A percentile compares a stretch with the other conserved stretches of the same genome.
phyloP scores from a whole-genome alignment of 1,284 basidiomycete genomes.

The Papiliotrema nemorosa region DNA sequence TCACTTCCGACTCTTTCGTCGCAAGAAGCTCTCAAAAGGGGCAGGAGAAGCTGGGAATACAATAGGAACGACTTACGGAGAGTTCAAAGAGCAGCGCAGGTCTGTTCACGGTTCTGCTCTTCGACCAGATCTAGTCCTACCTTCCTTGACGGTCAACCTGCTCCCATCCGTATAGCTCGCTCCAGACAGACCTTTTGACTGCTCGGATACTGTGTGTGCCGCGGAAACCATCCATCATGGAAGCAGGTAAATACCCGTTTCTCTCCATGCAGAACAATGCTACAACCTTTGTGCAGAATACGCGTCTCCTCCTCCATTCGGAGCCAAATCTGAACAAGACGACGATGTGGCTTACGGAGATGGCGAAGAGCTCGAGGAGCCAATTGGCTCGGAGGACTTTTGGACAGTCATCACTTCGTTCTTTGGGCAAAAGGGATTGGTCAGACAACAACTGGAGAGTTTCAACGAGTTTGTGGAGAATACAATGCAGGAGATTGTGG shows the following conservation, averaged over 20 bases:
- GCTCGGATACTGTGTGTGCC: no score
- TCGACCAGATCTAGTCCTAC: no score
- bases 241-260: constrained; percentile 42
- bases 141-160: background rate
- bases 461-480: constrained; percentile 99
- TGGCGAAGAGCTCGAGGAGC: constrained; percentile 62
- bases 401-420: constrained; percentile 95
- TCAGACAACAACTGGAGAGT: constrained; percentile 94
- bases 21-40: no score
- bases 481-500: constrained; percentile 99
- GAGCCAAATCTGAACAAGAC: constrained; percentile 11
- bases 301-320: constrained; percentile 13
- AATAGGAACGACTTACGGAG: no score
- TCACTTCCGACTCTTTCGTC: no score
- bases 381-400: constrained; percentile 83
- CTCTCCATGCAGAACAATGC: constrained; percentile 9
- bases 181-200: background rate
- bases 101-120: no score
- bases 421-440: constrained; percentile 96
- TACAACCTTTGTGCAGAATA: constrained; percentile 25
- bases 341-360: constrained; percentile 10
- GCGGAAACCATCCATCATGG: constrained; percentile 37
- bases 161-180: background rate
- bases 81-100: no score
- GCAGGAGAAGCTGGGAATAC: no score